These are phyloP conservation scores for Cryphonectria nitschkei DNA, from an alignment of 2,329 filamentous ascomycete species.

Conservation along the genomic window DNA sequence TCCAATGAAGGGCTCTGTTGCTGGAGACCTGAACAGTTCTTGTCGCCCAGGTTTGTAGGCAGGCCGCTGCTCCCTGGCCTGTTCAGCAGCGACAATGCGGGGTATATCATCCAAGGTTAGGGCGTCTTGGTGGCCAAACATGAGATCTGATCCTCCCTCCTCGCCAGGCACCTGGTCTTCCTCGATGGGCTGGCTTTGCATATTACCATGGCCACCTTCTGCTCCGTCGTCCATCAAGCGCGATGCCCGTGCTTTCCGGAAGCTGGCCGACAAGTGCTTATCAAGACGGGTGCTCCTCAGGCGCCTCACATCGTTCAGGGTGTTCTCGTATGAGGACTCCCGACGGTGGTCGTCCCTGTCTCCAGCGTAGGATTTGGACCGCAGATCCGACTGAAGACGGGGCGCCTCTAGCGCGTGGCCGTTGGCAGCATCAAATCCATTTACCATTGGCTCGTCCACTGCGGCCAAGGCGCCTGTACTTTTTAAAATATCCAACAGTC, in stretches of 20 bases:
- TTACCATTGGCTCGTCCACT: conserved; percentile 71
- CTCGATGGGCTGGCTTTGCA: conserved; percentile 71
- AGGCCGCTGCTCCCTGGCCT: conserved; percentile 86
- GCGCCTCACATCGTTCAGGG: conserved; percentile 90
- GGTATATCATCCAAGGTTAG: conserved; percentile 96
- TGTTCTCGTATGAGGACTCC: conserved; percentile 88
- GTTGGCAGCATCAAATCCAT: conserved; percentile 68
- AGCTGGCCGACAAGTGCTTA: conserved; percentile 90
- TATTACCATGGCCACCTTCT: conserved; percentile 57
- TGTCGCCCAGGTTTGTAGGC: conserved; percentile 72
- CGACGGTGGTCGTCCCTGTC: conserved; percentile 66
- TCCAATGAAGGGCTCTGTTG: conserved; percentile 66
- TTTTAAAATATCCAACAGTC: conserved; percentile 84
- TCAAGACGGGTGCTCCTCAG: conserved; percentile 92
- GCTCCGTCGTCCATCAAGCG: conserved; percentile 86
- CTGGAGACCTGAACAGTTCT: conserved; percentile 62
- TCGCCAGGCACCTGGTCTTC: conserved; percentile 74
- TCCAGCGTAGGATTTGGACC: conserved; percentile 75
- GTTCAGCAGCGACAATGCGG: conserved; percentile 91
- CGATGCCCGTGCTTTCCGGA: conserved; percentile 86
- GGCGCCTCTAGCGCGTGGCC: conserved; percentile 58
- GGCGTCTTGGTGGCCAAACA: conserved; percentile 88
- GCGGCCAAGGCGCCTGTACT: conserved; percentile 80
- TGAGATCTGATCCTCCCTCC: conserved; percentile 74
- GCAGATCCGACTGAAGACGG: conserved; percentile 65